These are phyloP conservation scores for Evernia prunastri DNA, from an alignment of 495 filamentous ascomycete species.

Conservation along the genomic window DNA sequence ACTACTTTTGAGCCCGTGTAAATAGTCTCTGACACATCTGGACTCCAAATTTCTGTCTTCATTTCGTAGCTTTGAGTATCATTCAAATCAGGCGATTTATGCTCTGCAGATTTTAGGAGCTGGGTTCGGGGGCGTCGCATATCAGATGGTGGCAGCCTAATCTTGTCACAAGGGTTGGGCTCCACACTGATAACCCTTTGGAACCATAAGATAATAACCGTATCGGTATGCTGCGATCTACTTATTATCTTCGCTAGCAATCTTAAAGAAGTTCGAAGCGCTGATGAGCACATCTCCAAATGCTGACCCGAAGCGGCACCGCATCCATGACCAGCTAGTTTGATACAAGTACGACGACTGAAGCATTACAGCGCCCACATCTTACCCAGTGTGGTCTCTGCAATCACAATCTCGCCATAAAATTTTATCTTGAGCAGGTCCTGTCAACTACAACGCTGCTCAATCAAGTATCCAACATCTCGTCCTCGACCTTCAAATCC, in stretches of 20 bases:
- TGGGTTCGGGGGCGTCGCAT: background rate
- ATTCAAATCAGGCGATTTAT: background rate
- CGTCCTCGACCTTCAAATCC: slow-evolving; percentile 18
- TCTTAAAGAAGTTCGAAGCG: background rate
- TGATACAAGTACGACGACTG: background rate
- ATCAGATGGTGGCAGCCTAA: background rate
- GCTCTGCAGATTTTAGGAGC: background rate
- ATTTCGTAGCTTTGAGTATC: background rate
- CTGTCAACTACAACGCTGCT: background rate
- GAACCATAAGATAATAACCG: background rate
- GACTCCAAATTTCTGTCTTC: no score
- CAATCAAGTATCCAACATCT: slow-evolving; percentile 6
- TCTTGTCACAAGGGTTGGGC: background rate
- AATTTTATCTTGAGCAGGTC: background rate
- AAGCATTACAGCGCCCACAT: background rate
- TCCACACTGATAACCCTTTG: background rate
- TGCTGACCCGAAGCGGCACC: background rate
- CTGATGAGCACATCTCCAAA: background rate
- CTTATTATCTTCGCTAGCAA: background rate
- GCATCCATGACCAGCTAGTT: background rate
- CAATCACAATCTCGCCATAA: background rate
- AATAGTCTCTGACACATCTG: no score
- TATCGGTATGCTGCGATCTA: background rate
- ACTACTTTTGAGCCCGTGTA: no score
- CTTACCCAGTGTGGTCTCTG: no score